A percentile compares a stretch with the other conserved stretches of the same genome.
These are phyloP conservation scores for Blattamonas nauphoetae DNA, from an alignment of 78 protist genomes.

Conservation along the genomic window DNA sequence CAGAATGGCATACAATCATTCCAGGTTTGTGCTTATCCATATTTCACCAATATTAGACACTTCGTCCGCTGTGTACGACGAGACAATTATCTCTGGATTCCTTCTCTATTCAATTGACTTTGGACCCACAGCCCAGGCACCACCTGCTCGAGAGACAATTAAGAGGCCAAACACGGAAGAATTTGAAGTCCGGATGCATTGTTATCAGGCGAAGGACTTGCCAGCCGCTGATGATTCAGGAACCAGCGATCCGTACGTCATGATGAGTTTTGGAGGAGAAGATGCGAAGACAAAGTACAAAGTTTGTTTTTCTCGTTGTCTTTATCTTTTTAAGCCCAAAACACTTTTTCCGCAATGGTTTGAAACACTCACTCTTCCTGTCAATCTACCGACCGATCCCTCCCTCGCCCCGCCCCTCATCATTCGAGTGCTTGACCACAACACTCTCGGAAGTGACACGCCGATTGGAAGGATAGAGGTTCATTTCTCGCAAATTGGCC, in stretches of 20 bases:
- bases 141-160: neutral
- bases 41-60: too few species aligned
- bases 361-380: neutral
- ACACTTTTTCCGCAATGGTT: neutral
- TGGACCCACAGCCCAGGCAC: neutral
- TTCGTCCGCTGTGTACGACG: neutral
- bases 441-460: neutral
- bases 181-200: neutral
- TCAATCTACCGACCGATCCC: neutral
- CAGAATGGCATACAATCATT: neutral
- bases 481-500: neutral
- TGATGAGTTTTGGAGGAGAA: neutral
- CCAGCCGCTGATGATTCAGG: neutral
- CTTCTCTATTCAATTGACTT: neutral
- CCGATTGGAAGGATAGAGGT: neutral
- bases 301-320: too few species aligned
- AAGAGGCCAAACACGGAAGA: neutral
- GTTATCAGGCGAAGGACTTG: neutral
- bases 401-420: neutral
- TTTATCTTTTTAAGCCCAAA: neutral
- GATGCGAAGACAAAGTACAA: neutral
- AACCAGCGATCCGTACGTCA: neutral
- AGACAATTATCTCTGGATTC: neutral
- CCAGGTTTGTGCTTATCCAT: too few species aligned
- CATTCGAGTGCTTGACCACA: neutral